Evolutionary conservation across 441 rosid genomes (phyloP).

Genomic region (Erodium moschatum): DNA sequence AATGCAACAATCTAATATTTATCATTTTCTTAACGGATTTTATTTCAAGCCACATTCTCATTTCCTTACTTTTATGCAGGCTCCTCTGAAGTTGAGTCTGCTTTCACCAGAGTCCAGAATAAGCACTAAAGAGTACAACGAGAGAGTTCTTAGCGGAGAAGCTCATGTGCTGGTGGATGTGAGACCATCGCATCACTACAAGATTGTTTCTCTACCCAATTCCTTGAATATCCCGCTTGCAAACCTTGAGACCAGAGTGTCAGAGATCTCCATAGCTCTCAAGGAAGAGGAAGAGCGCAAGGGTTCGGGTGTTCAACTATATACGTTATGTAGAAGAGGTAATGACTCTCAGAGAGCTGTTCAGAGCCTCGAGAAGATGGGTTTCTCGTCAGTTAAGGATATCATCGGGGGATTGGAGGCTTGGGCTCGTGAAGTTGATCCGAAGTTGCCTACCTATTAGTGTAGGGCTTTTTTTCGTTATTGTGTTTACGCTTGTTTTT

Average conservation of each 20-base stretch:
- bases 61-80: conserved; percentile 30
- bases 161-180: conserved; percentile 60
- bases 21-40: no score
- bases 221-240: conserved; percentile 63
- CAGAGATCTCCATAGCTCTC: conserved; percentile 53
- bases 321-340: conserved; percentile 75
- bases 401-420: conserved; percentile 70
- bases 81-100: conserved; percentile 51
- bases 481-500: neutral
- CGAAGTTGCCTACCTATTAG: conserved; percentile 42
- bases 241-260: conserved; percentile 50
- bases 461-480: neutral
- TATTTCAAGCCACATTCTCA: neutral
- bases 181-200: conserved; percentile 73
- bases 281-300: conserved; percentile 31
- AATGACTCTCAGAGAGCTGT: conserved; percentile 91
- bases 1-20: neutral
- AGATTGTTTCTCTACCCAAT: conserved; percentile 72
- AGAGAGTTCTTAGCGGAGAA: conserved; percentile 40
- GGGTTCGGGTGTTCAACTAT: conserved; percentile 33
- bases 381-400: conserved; percentile 57
- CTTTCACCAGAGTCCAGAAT: conserved; percentile 57
- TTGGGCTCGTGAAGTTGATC: conserved; percentile 70
- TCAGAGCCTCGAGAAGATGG: conserved; percentile 44
- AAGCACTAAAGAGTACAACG: conserved; percentile 49